Conservation (phyloP, 169 alveolate genomes). For the Plasmodium coatneyi region DNA sequence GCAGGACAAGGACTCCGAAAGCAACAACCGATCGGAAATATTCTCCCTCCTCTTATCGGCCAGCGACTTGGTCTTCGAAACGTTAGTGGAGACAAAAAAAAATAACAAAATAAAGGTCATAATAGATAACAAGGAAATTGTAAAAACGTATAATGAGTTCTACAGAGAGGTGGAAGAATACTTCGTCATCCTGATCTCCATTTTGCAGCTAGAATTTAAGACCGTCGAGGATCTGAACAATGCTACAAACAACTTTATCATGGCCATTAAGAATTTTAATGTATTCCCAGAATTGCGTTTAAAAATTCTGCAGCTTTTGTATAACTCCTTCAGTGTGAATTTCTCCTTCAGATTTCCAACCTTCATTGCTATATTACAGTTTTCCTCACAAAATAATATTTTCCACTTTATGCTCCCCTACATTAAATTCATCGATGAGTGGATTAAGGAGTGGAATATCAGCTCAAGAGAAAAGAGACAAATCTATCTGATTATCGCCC, state of each 20-base stretch:
- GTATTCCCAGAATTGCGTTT: conserved; percentile 78
- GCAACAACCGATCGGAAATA: conserved; percentile 81
- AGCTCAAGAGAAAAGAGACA: conserved; percentile 75
- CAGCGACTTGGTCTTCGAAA: conserved; percentile 80
- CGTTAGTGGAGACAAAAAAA: conserved; percentile 80
- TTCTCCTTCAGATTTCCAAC: conserved; percentile 80
- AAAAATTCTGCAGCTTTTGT: conserved; percentile 80
- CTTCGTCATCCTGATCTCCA: conserved; percentile 82
- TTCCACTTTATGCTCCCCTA: conserved; percentile 78
- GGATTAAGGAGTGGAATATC: conserved; percentile 82
- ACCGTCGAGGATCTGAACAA: conserved; percentile 80
- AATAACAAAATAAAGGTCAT: conserved; percentile 77
- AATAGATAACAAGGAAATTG: conserved; percentile 68
- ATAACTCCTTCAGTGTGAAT: conserved; percentile 80
- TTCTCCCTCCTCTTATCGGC: conserved; percentile 81
- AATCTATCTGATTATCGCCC: conserved; percentile 79
- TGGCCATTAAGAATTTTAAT: conserved; percentile 77
- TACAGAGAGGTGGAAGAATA: conserved; percentile 82
- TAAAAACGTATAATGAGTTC: conserved; percentile 33
- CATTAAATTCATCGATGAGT: conserved; percentile 77
- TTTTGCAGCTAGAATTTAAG: conserved; percentile 82
- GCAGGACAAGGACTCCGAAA: conserved; percentile 82
- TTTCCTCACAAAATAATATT: conserved; percentile 79
- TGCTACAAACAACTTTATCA: conserved; percentile 80
- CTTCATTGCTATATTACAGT: conserved; percentile 79